Percentiles rank a stretch among this genome's conserved stretches.
Evolutionary conservation across 805 yeast species (phyloP).

Genomic region (Candida namnaoensis): DNA sequence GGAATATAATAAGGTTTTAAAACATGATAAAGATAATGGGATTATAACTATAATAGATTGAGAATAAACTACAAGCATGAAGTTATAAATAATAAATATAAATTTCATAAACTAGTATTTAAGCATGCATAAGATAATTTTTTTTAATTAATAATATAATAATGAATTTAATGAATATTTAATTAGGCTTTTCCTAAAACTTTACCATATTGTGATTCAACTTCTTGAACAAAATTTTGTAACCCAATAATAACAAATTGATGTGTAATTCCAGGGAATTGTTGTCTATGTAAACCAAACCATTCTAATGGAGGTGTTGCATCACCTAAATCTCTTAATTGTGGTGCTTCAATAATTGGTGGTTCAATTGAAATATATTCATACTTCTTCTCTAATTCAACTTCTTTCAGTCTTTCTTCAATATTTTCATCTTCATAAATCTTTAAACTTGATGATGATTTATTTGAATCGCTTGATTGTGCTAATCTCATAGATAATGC

Average conservation of each 20-base stretch:
- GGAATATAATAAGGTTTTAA: conserved; percentile 50
- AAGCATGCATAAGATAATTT: too few relatives aligned
- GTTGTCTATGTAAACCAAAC: conserved; percentile 88
- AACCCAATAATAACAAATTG: conserved; percentile 66
- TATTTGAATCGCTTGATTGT: conserved; percentile 11
- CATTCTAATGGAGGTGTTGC: conserved; percentile 98
- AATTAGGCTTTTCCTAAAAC: conserved; percentile 28
- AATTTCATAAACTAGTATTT: too few relatives aligned
- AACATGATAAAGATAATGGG: conserved; percentile 20
- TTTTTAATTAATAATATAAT: too few relatives aligned
- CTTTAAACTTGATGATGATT: conserved; percentile 6
- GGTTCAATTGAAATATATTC: conserved; percentile 57
- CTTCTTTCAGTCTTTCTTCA: conserved; percentile 37
- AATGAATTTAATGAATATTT: neutral
- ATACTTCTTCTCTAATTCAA: conserved; percentile 39
- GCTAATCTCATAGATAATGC: conserved; percentile 59
- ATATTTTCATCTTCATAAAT: conserved; percentile 22
- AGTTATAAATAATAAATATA: too few relatives aligned
- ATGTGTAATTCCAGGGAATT: conserved; percentile 82
- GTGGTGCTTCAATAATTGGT: conserved; percentile 85
- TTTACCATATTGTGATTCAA: conserved; percentile 37
- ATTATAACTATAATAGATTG: neutral
- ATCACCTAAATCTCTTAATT: conserved; percentile 82
- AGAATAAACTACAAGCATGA: too few relatives aligned
- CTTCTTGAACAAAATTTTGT: conserved; percentile 65